Conservation (phyloP, 1,284 basidiomycete genomes). For the Trametes polyzona region DNA sequence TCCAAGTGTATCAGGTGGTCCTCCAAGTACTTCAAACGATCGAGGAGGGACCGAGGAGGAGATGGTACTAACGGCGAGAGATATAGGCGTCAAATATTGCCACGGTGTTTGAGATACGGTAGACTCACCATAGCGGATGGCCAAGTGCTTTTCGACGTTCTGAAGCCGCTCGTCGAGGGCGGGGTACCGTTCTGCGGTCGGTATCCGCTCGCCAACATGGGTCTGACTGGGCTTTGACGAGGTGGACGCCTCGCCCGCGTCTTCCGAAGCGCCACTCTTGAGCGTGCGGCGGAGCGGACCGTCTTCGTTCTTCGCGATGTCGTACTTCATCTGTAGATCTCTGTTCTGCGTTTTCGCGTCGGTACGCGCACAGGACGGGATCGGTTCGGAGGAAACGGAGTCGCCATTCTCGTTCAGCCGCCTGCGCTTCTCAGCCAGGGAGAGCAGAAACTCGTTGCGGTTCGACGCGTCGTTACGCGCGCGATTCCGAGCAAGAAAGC, state of each 20-base stretch:
- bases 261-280: conserved; percentile 18
- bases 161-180: conserved; percentile 62
- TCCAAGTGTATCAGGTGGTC: conserved; percentile 75
- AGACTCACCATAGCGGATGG: conserved; percentile 68
- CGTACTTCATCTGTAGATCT: conserved; percentile 80
- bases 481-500: conserved; percentile 68
- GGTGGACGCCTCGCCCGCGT: conserved; percentile 16
- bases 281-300: conserved; percentile 71
- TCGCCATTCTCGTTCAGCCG: conserved; percentile 38
- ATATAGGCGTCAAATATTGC: not conserved
- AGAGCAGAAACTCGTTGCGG: conserved; percentile 69
- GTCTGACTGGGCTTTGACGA: conserved; percentile 26
- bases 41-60: conserved; percentile 61
- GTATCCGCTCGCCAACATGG: conserved; percentile 33
- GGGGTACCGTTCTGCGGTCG: conserved; percentile 50
- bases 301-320: conserved; percentile 79
- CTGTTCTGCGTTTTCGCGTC: conserved; percentile 72
- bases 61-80: conserved; percentile 64
- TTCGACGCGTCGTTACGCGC: conserved; percentile 76
- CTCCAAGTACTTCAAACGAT: conserved; percentile 70
- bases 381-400: conserved; percentile 25
- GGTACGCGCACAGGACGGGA: conserved; percentile 67
- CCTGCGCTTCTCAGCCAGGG: conserved; percentile 56
- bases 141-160: conserved; percentile 70
- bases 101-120: not conserved